Base-by-base conservation (phyloP, 169 alveolate genomes). In the Eimeria falciformis region DNA sequence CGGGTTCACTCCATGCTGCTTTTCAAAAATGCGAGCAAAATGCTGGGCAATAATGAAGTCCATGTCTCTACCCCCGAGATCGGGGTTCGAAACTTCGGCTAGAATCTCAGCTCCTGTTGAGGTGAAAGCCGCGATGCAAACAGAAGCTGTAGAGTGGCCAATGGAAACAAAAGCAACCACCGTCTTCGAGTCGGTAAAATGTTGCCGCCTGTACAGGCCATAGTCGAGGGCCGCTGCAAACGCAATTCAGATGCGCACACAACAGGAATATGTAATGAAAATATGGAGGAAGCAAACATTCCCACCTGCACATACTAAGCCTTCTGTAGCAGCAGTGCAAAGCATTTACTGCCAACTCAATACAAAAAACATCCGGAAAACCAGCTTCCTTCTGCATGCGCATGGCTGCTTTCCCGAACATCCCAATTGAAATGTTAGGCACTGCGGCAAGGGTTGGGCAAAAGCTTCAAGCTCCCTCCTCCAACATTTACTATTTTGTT, bases 41-140 rank as follows among this genome's bases (percentile, higher is more conserved):
- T 97, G 96, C 71, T 97, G 96, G 93, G 98, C 96, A 33, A 99
- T 93, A 47, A 96, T 88, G 93, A 96, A 95, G 95, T 98, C 99
- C 87, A 99, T 94, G 93, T 98, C 97, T 93, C 99, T 96, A 18
- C 99, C 99, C 23, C 99, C 99, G 69, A 98, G 90, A 87, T 97
- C 97, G 78, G 98, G 94, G 69, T 98, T 99, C 58, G 97, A 95
- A n/a, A 96, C 97, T 86, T 98, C 98, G 45, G 99, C 94, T 12
- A 98, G 94, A 47, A 99, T 96, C 90, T 96, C 97, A 43, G 69
- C 68, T 18, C 91, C 66, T 12, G 45, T 85, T 12, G 73, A 96
- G 50, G 98, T 95, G 50, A 98, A 96, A 86, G 98, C 97, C 21
- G 99, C 97, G 92, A 98, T 99, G 29, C 99, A 99, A 56, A 98